Evolutionary conservation across 2,329 filamentous ascomycete species (phyloP), one percentile per base, ranked within the genome.

Genomic region (Thielaviopsis populi): DNA sequence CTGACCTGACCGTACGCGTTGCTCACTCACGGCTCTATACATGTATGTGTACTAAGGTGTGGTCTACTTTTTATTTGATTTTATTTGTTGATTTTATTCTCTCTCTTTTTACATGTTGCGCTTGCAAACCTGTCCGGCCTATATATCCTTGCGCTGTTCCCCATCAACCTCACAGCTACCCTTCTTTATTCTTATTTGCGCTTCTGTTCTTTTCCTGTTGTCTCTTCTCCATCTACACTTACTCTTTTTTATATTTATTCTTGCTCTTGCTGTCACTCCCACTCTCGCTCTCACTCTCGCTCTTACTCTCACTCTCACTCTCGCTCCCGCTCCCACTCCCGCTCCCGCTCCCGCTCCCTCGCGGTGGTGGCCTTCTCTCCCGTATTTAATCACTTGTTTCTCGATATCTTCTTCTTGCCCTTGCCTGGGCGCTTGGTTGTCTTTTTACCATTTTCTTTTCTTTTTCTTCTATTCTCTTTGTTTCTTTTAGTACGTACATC

Each of bases 341-440:
- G 37, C 43, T 40, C 41, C 53, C 40, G 8, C 30, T 53, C 13
- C 43, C 33, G 19, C 24, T 50, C 37, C 50, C 33, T 24, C 41
- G 27, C 27, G 22, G n/a, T 58, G 27, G 41, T n/a, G n/a, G n/a
- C n/a, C 54, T 37, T 22, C 50, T 33, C 46, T 63, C 61, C 59
- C 54, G 62, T 48, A 63, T 58, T 69, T 70, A 64, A 63, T 67
- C 66, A 65, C 62, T 62, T 68, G 67, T 62, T 69, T 68, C 68
- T 65, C 63, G 63, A 62, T 50, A 61, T 64, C 66, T 62, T 64
- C 65, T 61, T 19, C 59, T 62, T 33, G 27, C 56, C 53, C 24
- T 56, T 50, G 58, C 46, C 27, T 42, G 33, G 54, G 46, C 11
- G 40, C 30, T 61, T 53, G 4, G 3, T 33, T 48, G 1, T 48